Evolutionary conservation across 2,329 filamentous ascomycete genomes (phyloP).

Genomic region (Lecanicillium sp.): DNA sequence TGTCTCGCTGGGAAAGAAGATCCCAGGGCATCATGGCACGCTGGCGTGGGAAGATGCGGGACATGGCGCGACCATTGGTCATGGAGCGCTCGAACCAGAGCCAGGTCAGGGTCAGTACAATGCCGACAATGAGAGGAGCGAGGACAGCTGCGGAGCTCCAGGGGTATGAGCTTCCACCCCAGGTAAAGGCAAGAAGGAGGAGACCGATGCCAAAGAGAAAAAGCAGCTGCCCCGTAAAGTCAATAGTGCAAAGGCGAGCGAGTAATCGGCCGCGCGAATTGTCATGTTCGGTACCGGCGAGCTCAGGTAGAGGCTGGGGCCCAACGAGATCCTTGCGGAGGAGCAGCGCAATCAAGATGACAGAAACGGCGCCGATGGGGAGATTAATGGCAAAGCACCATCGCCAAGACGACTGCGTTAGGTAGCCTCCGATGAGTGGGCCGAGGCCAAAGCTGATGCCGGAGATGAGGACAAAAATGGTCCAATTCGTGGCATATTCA

Average conservation of each 20-base stretch:
- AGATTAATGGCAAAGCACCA: conserved; percentile 62
- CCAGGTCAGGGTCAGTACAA: conserved; percentile 36
- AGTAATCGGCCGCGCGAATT: conserved; percentile 29
- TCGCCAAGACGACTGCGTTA: conserved; percentile 53
- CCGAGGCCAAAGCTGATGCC: conserved; percentile 52
- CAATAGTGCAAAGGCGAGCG: conserved; percentile 45
- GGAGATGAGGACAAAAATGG: conserved; percentile 49
- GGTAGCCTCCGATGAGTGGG: conserved; percentile 51
- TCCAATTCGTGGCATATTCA: conserved; percentile 52
- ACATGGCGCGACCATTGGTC: conserved; percentile 40
- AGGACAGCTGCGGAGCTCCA: conserved; percentile 47
- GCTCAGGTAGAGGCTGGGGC: conserved; percentile 41
- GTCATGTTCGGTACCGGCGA: conserved; percentile 32
- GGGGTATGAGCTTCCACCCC: conserved; percentile 48
- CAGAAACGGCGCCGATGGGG: conserved; percentile 45
- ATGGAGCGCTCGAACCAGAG: conserved; percentile 50
- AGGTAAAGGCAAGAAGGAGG: conserved; percentile 48
- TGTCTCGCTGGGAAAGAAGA: conserved; percentile 52
- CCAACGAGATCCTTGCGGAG: conserved; percentile 54
- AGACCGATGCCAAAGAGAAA: conserved; percentile 51
- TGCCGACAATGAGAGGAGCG: conserved; percentile 41
- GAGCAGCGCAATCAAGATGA: conserved; percentile 48
- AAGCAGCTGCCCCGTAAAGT: conserved; percentile 49
- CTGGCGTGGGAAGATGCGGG: conserved; percentile 44
- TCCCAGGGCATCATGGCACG: conserved; percentile 60